Conservation (phyloP, 352 stramenopile species). For the Globisporangium echinulatum region DNA sequence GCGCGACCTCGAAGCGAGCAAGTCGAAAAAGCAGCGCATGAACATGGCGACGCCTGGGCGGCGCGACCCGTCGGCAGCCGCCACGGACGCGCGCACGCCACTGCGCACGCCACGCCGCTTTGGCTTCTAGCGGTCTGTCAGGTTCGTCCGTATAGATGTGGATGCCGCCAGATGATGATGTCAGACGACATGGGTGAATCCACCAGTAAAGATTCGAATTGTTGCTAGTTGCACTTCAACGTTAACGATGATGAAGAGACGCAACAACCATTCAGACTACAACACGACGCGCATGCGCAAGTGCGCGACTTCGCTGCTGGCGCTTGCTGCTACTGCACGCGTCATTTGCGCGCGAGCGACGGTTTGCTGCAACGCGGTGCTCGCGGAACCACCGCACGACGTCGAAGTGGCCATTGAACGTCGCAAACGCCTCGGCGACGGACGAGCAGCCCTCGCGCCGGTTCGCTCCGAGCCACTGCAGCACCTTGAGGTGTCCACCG, state of each 20-base stretch:
- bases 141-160: too few species aligned
- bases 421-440: conserved; percentile 60
- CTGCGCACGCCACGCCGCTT: conserved; percentile 61
- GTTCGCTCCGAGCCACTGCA: conserved; percentile 56
- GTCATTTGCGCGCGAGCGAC: too few species aligned
- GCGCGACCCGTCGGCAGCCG: conserved; percentile 15
- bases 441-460: conserved; percentile 63
- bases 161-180: too few species aligned
- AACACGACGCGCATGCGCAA: too few species aligned
- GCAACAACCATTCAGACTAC: too few species aligned
- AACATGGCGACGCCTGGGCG: conserved; percentile 49
- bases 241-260: too few species aligned
- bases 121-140: conserved; percentile 19
- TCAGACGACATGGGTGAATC: too few species aligned
- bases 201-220: too few species aligned
- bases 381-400: conserved; percentile 64
- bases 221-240: too few species aligned
- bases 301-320: too few species aligned
- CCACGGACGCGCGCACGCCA: conserved; percentile 31
- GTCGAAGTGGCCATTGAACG: conserved; percentile 59
- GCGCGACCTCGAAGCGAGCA: conserved; percentile 14
- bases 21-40: conserved; percentile 59
- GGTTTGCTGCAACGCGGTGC: neutral
- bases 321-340: too few species aligned
- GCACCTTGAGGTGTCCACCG: conserved; percentile 57